These are phyloP conservation scores for Glycyrrhiza uralensis DNA, from an alignment of 306 rosid genomes.

Conservation along the genomic window DNA sequence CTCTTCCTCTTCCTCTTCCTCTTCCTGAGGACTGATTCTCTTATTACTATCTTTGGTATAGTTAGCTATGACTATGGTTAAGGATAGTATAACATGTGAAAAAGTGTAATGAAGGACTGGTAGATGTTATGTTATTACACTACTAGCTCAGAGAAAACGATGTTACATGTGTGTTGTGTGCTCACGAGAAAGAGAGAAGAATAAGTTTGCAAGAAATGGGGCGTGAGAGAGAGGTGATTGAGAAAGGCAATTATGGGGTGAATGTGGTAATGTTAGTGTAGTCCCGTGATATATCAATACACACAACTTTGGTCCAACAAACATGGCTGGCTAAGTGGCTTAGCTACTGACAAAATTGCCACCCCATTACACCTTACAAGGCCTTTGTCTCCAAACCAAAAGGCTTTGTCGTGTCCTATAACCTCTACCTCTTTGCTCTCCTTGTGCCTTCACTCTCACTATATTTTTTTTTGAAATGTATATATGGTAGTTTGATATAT, in stretches of 20 bases:
- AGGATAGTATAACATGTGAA: slow-evolving; percentile 24
- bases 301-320: slow-evolving; percentile 24
- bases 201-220: slow-evolving; percentile 26
- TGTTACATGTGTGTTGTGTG: slow-evolving; percentile 26
- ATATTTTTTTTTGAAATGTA: not conserved
- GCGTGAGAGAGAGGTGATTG: not conserved
- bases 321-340: no score
- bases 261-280: slow-evolving; percentile 25
- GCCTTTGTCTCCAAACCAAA: slow-evolving; percentile 1
- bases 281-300: slow-evolving; percentile 50
- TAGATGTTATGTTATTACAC: slow-evolving; percentile 19
- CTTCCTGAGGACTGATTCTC: not conserved
- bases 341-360: slow-evolving; percentile 39
- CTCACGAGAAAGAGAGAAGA: slow-evolving; percentile 22
- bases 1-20: slow-evolving; percentile 1
- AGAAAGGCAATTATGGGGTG: slow-evolving; percentile 13
- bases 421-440: slow-evolving; percentile 33
- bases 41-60: slow-evolving; percentile 4
- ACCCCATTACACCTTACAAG: slow-evolving; percentile 35
- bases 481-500: not conserved
- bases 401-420: slow-evolving; percentile 50
- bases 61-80: not conserved
- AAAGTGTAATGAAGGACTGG: slow-evolving; percentile 19
- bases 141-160: slow-evolving; percentile 29
- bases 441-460: slow-evolving; percentile 15